Evolutionary conservation across 495 filamentous ascomycete species (phyloP).

Genomic region (Penicillium salamii): DNA sequence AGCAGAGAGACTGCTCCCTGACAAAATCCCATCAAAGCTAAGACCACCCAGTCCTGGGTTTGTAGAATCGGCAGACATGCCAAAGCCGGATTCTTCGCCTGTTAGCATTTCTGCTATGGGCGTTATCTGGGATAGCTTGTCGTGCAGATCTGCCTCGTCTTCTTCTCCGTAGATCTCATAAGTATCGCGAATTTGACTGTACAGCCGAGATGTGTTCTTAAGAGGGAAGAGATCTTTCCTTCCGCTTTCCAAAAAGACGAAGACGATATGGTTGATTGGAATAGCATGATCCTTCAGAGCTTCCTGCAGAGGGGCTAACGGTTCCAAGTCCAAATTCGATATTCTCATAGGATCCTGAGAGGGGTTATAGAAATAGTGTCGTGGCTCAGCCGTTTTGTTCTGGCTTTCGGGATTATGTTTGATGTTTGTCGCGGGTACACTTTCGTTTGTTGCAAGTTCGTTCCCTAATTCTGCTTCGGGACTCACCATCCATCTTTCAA

Average conservation of each 20-base stretch:
- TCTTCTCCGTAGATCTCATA: slow-evolving; percentile 31
- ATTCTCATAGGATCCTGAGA: slow-evolving; percentile 42
- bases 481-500: slow-evolving; percentile 17
- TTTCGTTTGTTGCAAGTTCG: neutral
- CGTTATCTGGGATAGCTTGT: slow-evolving; percentile 20
- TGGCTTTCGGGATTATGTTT: neutral
- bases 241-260: slow-evolving; percentile 45
- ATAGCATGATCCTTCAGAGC: slow-evolving; percentile 29
- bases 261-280: slow-evolving; percentile 39
- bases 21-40: slow-evolving; percentile 39
- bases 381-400: slow-evolving; percentile 4
- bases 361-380: slow-evolving; percentile 34
- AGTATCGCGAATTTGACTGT: slow-evolving; percentile 41
- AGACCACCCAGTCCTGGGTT: slow-evolving; percentile 30
- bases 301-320: slow-evolving; percentile 29
- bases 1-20: slow-evolving; percentile 42
- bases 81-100: slow-evolving; percentile 32
- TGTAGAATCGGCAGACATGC: neutral
- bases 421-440: neutral
- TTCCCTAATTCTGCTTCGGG: neutral
- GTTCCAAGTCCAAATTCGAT: slow-evolving; percentile 35
- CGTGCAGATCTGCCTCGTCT: slow-evolving; percentile 20
- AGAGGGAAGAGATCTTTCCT: slow-evolving; percentile 48
- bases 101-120: slow-evolving; percentile 29
- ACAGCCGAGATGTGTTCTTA: slow-evolving; percentile 34